These are phyloP conservation scores for Trichosporon sp. DNA, from an alignment of 1,284 basidiomycete species.

Conservation along the genomic window DNA sequence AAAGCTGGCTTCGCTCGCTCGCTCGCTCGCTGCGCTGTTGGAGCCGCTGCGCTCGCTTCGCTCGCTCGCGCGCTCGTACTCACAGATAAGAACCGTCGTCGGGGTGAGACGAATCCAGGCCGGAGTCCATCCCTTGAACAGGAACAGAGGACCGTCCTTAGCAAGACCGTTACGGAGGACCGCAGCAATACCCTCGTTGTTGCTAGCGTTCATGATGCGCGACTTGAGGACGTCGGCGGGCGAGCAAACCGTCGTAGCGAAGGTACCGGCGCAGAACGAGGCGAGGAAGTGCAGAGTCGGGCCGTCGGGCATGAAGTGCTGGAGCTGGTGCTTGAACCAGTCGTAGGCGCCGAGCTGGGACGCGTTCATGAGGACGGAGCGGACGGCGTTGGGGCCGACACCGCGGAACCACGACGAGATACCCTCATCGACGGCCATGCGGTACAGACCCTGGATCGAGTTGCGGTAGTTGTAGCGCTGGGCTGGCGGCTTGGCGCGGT, in stretches of 20 bases:
- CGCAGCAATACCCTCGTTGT: slow-evolving; percentile 64
- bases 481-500: slow-evolving; percentile 67
- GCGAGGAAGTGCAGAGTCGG: slow-evolving; percentile 75
- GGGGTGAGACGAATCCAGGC: slow-evolving; percentile 75
- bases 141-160: slow-evolving; percentile 78
- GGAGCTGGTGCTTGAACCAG: slow-evolving; percentile 76
- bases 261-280: slow-evolving; percentile 79
- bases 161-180: slow-evolving; percentile 67
- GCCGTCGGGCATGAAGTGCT: slow-evolving; percentile 67
- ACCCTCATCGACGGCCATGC: slow-evolving; percentile 84
- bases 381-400: slow-evolving; percentile 76
- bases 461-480: slow-evolving; percentile 70
- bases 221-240: slow-evolving; percentile 87
- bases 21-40: too few species aligned
- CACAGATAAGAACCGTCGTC: slow-evolving; percentile 49
- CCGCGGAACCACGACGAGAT: slow-evolving; percentile 66
- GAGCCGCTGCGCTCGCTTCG: background rate
- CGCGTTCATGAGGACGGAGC: slow-evolving; percentile 84
- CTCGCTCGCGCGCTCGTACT: slow-evolving; percentile 7
- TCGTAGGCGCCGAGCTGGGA: slow-evolving; percentile 87
- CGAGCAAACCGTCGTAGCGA: slow-evolving; percentile 88
- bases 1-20: too few species aligned
- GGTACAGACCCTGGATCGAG: slow-evolving; percentile 72
- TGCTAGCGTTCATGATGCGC: slow-evolving; percentile 83
- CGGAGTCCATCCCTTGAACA: slow-evolving; percentile 75